Percentiles rank a stretch among this genome's conserved stretches.
These are phyloP conservation scores for Trichothecium sympodiale DNA, from an alignment of 2,329 filamentous ascomycete species.

Conservation along the genomic window DNA sequence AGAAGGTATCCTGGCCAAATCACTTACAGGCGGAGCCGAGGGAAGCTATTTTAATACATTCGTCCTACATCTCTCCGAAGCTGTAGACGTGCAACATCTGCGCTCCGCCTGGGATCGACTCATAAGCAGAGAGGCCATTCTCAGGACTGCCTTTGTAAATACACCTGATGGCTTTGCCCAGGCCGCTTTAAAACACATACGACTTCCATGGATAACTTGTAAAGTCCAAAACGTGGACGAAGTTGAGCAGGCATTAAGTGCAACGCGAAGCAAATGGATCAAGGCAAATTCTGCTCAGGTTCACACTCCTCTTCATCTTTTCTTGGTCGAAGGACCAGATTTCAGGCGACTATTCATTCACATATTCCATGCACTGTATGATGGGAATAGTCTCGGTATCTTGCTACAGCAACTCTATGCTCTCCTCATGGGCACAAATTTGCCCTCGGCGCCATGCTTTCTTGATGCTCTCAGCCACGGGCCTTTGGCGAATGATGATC, in stretches of 20 bases:
- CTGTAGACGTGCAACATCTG: constrained; percentile 36
- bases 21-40: constrained; percentile 39
- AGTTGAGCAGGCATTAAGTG: constrained; percentile 9
- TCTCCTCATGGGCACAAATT: constrained; percentile 10
- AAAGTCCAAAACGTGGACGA: constrained; percentile 11
- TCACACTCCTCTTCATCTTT: constrained; percentile 38
- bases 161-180: constrained; percentile 71
- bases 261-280: constrained; percentile 35
- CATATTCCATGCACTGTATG: constrained; percentile 81
- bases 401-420: constrained; percentile 47
- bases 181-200: constrained; percentile 41
- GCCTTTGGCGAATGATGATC: constrained; percentile 41
- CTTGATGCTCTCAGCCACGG: constrained; percentile 57
- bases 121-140: constrained; percentile 43
- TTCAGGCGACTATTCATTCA: constrained; percentile 43
- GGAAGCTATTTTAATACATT: constrained; percentile 73
- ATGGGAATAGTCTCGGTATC: constrained; percentile 65
- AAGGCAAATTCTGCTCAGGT: constrained; percentile 36
- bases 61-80: constrained; percentile 38
- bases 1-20: constrained; percentile 71
- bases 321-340: constrained; percentile 21
- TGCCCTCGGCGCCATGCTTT: constrained; percentile 41
- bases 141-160: constrained; percentile 62
- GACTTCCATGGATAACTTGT: constrained; percentile 29
- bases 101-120: constrained; percentile 45